phyloP scores from a whole-genome alignment of 78 protist species.

The Dictyostelium intermedium region DNA sequence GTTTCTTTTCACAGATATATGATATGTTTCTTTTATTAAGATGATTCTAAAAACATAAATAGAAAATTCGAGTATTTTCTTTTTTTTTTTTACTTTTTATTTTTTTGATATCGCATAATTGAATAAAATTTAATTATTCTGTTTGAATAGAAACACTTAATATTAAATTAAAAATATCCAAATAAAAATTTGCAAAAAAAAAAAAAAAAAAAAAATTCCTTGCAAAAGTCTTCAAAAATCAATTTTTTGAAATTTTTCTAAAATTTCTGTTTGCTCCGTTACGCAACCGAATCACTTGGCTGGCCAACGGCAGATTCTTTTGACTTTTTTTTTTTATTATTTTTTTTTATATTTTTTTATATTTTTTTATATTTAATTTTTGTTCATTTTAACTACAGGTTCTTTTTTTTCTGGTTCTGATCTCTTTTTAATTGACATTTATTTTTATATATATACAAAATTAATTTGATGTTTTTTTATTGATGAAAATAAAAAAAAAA shows the following conservation, averaged over 20 bases:
- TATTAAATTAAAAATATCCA: too few species aligned
- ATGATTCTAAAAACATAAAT: not conserved
- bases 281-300: not conserved
- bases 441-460: not conserved
- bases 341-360: too few species aligned
- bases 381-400: too few species aligned
- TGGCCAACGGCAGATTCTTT: not conserved
- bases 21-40: not conserved
- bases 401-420: not conserved
- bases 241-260: not conserved
- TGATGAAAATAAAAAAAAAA: not conserved
- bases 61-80: not conserved
- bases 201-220: not conserved
- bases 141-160: not conserved
- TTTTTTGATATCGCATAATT: not conserved
- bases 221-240: not conserved
- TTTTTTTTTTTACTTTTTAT: not conserved
- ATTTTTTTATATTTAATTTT: too few species aligned
- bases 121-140: not conserved
- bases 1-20: too few species aligned
- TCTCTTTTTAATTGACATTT: too few species aligned
- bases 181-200: too few species aligned
- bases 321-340: too few species aligned
- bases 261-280: not conserved
- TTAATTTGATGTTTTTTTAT: not conserved